These are phyloP conservation scores for Lasiodiplodia gonubiensis DNA, from an alignment of 2,329 filamentous ascomycete genomes.

Conservation along the genomic window DNA sequence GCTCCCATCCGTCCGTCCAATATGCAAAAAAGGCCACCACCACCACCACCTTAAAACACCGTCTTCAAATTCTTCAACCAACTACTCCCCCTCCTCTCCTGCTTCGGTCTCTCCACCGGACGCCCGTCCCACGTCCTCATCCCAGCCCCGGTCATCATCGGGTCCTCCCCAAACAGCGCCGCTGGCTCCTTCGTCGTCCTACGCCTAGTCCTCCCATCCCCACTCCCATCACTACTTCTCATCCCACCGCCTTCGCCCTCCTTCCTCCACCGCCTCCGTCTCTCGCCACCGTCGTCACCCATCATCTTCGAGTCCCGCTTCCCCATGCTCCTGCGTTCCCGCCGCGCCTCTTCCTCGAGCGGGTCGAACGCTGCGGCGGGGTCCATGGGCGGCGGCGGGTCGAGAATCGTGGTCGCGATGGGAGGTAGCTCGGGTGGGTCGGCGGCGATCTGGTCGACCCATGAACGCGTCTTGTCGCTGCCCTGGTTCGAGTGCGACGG, in stretches of 20 bases:
- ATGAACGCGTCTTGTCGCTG: slow-evolving; percentile 56
- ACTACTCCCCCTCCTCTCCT: slow-evolving; percentile 22
- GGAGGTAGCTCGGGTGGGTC: slow-evolving; percentile 55
- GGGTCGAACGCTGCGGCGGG: slow-evolving; percentile 33
- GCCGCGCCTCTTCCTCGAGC: slow-evolving; percentile 38
- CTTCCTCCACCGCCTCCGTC: slow-evolving; percentile 3
- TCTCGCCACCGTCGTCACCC: slow-evolving; percentile 4
- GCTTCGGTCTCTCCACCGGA: slow-evolving; percentile 22
- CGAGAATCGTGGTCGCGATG: slow-evolving; percentile 54
- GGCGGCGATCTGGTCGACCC: slow-evolving; percentile 54
- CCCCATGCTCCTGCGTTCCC: slow-evolving; percentile 12
- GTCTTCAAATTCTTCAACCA: slow-evolving; percentile 29
- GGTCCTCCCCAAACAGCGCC: slow-evolving; percentile 19
- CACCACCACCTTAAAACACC: slow-evolving; percentile 10
- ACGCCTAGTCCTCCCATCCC: slow-evolving; percentile 4
- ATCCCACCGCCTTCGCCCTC: not conserved
- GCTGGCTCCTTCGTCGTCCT: not conserved
- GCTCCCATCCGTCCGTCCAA: not conserved
- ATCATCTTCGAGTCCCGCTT: slow-evolving; percentile 28
- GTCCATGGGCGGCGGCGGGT: slow-evolving; percentile 37
- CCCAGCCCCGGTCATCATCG: not conserved
- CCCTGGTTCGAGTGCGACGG: slow-evolving; percentile 44
- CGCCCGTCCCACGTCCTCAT: slow-evolving; percentile 28
- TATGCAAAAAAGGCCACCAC: not conserved
- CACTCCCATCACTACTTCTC: slow-evolving; percentile 23